phyloP scores from a whole-genome alignment of 2,329 filamentous ascomycete species.

The Botrytis hyacinthi region DNA sequence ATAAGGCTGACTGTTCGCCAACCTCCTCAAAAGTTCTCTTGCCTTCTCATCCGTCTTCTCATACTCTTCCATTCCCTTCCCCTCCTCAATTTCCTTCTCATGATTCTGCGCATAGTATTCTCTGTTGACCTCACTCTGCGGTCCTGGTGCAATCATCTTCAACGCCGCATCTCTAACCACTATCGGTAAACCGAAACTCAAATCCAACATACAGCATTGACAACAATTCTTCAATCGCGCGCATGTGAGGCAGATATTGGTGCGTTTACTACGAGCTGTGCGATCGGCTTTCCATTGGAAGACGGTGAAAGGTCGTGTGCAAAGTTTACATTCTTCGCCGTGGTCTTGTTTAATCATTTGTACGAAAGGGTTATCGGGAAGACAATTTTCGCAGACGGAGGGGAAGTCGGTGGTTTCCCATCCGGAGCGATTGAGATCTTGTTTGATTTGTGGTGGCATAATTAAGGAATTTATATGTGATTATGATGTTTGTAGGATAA shows the following conservation, averaged over 20 bases:
- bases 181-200: slow-evolving; percentile 93
- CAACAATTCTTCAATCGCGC: slow-evolving; percentile 98
- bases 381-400: slow-evolving; percentile 84
- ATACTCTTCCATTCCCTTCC: slow-evolving; percentile 82
- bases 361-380: slow-evolving; percentile 95
- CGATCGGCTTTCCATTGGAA: slow-evolving; percentile 95
- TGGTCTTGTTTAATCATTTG: slow-evolving; percentile 99
- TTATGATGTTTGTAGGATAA: neutral
- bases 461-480: slow-evolving; percentile 20
- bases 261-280: slow-evolving; percentile 86
- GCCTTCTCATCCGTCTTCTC: slow-evolving; percentile 98
- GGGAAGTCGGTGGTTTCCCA: slow-evolving; percentile 94
- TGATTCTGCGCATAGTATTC: slow-evolving; percentile 99
- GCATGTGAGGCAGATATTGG: slow-evolving; percentile 94
- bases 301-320: slow-evolving; percentile 91
- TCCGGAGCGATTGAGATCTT: slow-evolving; percentile 90
- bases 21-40: slow-evolving; percentile 75
- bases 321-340: slow-evolving; percentile 66
- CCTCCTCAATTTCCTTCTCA: slow-evolving; percentile 92
- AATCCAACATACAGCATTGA: slow-evolving; percentile 97
- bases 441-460: slow-evolving; percentile 92
- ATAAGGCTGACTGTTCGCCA: slow-evolving; percentile 93
- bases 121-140: slow-evolving; percentile 86
- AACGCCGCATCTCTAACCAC: slow-evolving; percentile 92
- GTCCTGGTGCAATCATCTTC: slow-evolving; percentile 95